These are phyloP conservation scores for Thozetella sp. DNA, from an alignment of 495 filamentous ascomycete genomes.

Conservation along the genomic window DNA sequence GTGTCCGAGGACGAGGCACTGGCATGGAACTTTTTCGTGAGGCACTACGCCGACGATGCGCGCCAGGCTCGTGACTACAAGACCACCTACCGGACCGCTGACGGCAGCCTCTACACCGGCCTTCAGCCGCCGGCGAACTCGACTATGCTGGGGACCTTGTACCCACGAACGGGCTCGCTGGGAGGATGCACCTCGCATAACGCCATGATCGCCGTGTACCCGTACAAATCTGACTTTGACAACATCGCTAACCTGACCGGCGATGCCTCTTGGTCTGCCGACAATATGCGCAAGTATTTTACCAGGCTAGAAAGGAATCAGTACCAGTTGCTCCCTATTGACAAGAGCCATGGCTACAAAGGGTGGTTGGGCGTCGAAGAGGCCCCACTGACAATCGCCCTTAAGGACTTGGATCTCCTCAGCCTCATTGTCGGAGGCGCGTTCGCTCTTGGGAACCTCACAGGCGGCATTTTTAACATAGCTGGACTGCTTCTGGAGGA, in stretches of 20 bases:
- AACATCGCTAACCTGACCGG: constrained; percentile 48
- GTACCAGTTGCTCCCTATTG: constrained; percentile 44
- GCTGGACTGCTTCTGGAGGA: constrained; percentile 50
- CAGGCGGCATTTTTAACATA: constrained; percentile 30
- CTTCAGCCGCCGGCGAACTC: constrained; percentile 39
- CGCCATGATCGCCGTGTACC: constrained; percentile 42
- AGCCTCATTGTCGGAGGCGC: constrained; percentile 50
- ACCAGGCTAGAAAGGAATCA: constrained; percentile 53
- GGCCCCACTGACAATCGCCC: constrained; percentile 45
- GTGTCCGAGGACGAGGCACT: constrained; percentile 30
- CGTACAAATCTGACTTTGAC: constrained; percentile 42
- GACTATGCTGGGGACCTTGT: constrained; percentile 42
- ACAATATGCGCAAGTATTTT: constrained; percentile 53
- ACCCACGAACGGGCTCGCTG: constrained; percentile 47
- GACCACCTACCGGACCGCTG: constrained; percentile 34
- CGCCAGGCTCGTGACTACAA: constrained; percentile 39
- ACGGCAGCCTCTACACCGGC: constrained; percentile 36
- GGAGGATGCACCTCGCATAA: constrained; percentile 55
- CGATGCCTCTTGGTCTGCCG: constrained; percentile 44
- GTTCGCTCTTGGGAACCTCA: constrained; percentile 48
- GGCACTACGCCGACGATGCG: constrained; percentile 39
- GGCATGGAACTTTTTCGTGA: constrained; percentile 46
- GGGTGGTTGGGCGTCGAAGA: constrained; percentile 58
- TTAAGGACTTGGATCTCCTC: constrained; percentile 54
- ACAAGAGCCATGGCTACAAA: constrained; percentile 54